Conservation (phyloP, 345 rosid species). For the Boechera stricta region DNA sequence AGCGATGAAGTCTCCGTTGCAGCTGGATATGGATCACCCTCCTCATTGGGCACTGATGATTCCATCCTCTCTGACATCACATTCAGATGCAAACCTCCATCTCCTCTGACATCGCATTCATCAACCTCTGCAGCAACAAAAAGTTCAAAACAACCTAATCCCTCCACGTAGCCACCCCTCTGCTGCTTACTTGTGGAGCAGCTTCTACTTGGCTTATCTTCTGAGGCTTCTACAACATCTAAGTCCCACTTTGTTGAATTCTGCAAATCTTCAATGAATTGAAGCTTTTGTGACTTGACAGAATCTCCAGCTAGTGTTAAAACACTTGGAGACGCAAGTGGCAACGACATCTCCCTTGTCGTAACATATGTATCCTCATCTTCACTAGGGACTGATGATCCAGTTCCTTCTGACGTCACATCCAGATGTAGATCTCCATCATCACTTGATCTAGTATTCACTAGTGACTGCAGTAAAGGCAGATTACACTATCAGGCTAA, state of each 20-base stretch:
- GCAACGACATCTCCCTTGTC: slow-evolving; percentile 45
- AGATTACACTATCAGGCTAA: slow-evolving; percentile 9
- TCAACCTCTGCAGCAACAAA: slow-evolving; percentile 21
- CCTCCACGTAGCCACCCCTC: slow-evolving; percentile 21
- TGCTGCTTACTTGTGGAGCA: slow-evolving; percentile 6
- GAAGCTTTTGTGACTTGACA: slow-evolving; percentile 38
- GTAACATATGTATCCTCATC: slow-evolving; percentile 39
- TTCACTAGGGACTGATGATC: slow-evolving; percentile 50
- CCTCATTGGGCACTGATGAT: slow-evolving; percentile 43
- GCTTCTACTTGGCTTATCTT: slow-evolving; percentile 25
- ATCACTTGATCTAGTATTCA: slow-evolving; percentile 31
- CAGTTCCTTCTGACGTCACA: slow-evolving; percentile 51
- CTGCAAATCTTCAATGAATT: slow-evolving; percentile 34
- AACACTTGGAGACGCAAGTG: slow-evolving; percentile 33
- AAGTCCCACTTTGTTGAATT: slow-evolving; percentile 29
- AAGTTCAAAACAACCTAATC: slow-evolving; percentile 34
- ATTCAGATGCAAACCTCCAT: slow-evolving; percentile 46
- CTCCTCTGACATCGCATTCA: slow-evolving; percentile 23
- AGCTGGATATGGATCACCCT: slow-evolving; percentile 33
- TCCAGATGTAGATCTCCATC: slow-evolving; percentile 49
- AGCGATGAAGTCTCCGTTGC: slow-evolving; percentile 46
- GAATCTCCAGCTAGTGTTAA: slow-evolving; percentile 30
- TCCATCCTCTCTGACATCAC: slow-evolving; percentile 47
- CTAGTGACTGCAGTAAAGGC: slow-evolving; percentile 31
- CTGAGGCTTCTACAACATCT: slow-evolving; percentile 31